Conservation (phyloP, 1,139 yeast genomes). For the Suhomyces coccinellae region DNA sequence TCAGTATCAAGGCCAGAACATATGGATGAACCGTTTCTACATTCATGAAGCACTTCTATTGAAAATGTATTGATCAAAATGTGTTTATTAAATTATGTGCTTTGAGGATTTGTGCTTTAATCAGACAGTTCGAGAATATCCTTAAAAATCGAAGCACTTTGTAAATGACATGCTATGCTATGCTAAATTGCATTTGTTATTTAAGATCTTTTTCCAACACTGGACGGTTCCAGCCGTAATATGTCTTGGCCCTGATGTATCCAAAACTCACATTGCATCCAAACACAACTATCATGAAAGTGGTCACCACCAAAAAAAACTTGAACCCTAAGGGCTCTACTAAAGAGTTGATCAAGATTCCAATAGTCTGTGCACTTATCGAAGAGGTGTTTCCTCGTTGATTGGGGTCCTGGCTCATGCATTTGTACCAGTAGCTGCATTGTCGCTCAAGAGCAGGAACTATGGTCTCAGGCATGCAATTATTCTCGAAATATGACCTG, state of each 20-base stretch:
- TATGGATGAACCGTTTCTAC: too few species aligned
- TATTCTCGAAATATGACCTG: constrained; percentile 51
- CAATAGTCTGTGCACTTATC: constrained; percentile 64
- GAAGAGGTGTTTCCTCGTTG: constrained; percentile 45
- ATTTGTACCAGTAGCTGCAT: constrained; percentile 61
- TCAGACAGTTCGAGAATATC: too few species aligned
- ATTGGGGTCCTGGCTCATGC: constrained; percentile 59
- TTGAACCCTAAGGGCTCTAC: constrained; percentile 64
- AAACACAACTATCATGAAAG: constrained; percentile 31
- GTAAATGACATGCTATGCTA: too few species aligned
- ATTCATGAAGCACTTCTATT: too few species aligned
- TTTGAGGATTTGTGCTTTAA: too few species aligned
- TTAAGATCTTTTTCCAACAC: background rate
- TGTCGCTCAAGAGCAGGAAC: constrained; percentile 59
- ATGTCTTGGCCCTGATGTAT: constrained; percentile 45
- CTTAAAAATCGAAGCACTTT: too few species aligned
- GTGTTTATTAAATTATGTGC: too few species aligned
- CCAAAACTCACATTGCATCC: constrained; percentile 47
- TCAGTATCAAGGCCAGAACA: too few species aligned
- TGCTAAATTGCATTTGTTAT: too few species aligned
- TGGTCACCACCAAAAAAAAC: constrained; percentile 46
- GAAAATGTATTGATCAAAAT: too few species aligned
- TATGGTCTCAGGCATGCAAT: constrained; percentile 56
- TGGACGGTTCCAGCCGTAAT: constrained; percentile 30
- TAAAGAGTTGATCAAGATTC: constrained; percentile 60